Conservation (phyloP, 1,139 yeast species). For the Nakaseomyces kungkrabaensis region DNA sequence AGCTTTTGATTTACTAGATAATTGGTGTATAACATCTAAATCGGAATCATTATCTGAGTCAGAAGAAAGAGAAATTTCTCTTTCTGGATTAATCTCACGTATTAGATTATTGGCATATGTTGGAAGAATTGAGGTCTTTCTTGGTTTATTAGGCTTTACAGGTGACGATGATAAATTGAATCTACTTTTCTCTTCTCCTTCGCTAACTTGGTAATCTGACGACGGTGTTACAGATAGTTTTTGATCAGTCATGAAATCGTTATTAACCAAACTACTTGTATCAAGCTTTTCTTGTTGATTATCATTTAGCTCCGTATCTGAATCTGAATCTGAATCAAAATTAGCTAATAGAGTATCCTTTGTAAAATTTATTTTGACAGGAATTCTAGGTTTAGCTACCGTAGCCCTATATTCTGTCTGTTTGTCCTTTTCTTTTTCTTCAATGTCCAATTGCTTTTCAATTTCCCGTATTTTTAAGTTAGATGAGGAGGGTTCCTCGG, state of each 20-base stretch:
- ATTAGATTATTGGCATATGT: slow-evolving; percentile 17
- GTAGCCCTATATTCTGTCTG: slow-evolving; percentile 9
- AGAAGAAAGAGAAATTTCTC: slow-evolving; percentile 10
- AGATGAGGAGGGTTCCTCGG: neutral
- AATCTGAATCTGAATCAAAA: slow-evolving; percentile 12
- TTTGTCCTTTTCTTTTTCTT: slow-evolving; percentile 2
- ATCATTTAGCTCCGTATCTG: neutral
- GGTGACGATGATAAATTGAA: neutral
- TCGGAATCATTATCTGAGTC: slow-evolving; percentile 13
- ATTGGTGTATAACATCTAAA: neutral
- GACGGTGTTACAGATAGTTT: neutral
- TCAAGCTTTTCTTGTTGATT: neutral
- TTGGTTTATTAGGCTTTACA: neutral
- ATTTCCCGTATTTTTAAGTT: slow-evolving; percentile 13
- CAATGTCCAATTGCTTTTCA: slow-evolving; percentile 11
- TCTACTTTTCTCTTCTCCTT: neutral
- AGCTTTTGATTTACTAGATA: slow-evolving; percentile 27
- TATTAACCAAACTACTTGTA: neutral
- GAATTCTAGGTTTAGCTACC: neutral
- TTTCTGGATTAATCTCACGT: slow-evolving; percentile 8
- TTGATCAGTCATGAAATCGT: neutral
- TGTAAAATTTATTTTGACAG: slow-evolving; percentile 9
- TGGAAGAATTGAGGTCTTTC: slow-evolving; percentile 7
- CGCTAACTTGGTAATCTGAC: neutral
- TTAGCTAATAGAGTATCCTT: slow-evolving; percentile 15